Evolutionary conservation across 1,284 basidiomycete species (phyloP), one percentile per base, ranked within the genome.

Genomic region (Sphaerobolus stellatus): DNA sequence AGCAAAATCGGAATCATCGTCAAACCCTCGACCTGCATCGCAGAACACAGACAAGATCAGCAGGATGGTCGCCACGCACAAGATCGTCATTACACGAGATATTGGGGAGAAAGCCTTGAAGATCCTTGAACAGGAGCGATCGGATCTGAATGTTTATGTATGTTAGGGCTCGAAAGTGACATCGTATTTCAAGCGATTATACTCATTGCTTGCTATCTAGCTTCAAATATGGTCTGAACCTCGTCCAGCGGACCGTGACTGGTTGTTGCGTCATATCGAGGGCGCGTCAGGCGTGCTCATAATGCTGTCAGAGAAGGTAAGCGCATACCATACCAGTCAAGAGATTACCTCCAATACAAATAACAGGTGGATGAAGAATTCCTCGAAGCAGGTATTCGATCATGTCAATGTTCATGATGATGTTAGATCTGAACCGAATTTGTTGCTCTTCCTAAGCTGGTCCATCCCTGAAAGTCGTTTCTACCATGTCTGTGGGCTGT

Each of bases 401-500:
- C n/a, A 43, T 27, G 1, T n/a, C 57, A 11, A 34, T 34, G 33
- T 14, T 44, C 13, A 51, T n/a, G 2, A 18, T 24, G 20, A 13
- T 44, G 16, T 27, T 11, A 7, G n/a, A 18, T 25, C 49, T 31
- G 11, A 43, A 3, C n/a, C 33, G 22, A 24, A 22, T 41, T 43
- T n/a, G 18, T 30, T 28, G n/a, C 24, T 2, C 4, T 14, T 27
- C 5, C 22, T 3, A 33, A 90, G 90, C 89, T 57, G 89, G 90
- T 3, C 74, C 86, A 1, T 77, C 69, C 48, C 76, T 98, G 13
- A 83, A 82, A 52, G 85, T 90, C 16, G 80, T 98, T 5, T 94
- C 92, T 1, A 98, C 95, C 0, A 90, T 96, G 82, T 90, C 88
- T 16, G 92, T 94, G 18, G 92, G 92, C 36, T 91, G 88, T 67